Conservation (phyloP, 2,329 filamentous ascomycete species). For the Hymenoscyphus repandus region DNA sequence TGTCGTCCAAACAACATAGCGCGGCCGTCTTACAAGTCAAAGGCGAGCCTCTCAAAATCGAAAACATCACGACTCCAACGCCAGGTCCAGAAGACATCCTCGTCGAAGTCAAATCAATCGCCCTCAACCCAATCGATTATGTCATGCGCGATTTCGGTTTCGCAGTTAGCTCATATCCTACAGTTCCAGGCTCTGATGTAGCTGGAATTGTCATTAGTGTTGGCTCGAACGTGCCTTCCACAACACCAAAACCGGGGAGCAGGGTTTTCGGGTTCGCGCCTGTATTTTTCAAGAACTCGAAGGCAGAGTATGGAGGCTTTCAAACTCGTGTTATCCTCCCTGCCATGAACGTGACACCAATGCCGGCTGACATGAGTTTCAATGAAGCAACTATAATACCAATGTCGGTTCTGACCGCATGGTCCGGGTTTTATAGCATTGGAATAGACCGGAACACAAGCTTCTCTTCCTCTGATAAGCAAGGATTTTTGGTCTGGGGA, state of each 20-base stretch:
- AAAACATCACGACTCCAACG: constrained; percentile 31
- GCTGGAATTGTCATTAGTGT: constrained; percentile 12
- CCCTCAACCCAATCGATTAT: constrained; percentile 37
- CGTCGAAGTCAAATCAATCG: constrained; percentile 35
- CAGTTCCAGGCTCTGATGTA: constrained; percentile 17
- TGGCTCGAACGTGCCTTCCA: constrained; percentile 9
- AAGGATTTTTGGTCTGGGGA: constrained; percentile 28
- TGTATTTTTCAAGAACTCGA: constrained; percentile 1
- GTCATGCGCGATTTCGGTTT: constrained; percentile 32
- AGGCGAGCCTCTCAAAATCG: constrained; percentile 14
- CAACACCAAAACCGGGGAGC: constrained; percentile 7
- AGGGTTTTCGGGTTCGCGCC: constrained; percentile 32
- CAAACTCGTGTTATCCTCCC: constrained; percentile 27
- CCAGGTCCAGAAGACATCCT: constrained; percentile 37
- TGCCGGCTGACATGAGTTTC: constrained; percentile 31
- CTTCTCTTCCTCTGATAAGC: constrained; percentile 30
- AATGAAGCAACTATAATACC: constrained; percentile 32
- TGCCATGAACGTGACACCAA: constrained; percentile 13
- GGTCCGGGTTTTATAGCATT: constrained; percentile 23
- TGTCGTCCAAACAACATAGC: constrained; percentile 20
- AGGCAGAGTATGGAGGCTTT: constrained; percentile 27
- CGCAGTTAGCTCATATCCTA: constrained; percentile 18
- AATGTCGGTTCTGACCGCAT: constrained; percentile 31
- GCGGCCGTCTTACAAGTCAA: constrained; percentile 29
- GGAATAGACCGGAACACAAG: constrained; percentile 26